Conservation (phyloP, 208 protist species). For the Trypanosomatidae sp. region DNA sequence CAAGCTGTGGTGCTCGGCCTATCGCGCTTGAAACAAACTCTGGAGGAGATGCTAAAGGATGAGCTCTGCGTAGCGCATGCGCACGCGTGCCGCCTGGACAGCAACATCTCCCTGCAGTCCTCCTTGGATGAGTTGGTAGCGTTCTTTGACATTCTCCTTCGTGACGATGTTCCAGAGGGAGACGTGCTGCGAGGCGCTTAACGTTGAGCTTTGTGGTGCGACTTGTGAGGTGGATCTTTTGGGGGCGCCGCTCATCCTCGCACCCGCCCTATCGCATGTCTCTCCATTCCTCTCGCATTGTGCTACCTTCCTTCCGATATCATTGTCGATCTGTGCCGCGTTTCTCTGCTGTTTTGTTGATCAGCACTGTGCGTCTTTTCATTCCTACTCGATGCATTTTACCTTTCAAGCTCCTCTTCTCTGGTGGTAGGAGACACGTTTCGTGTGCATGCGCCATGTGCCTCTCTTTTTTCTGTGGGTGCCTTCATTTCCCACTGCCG, state of each 20-base stretch:
- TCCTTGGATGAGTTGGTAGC: slow-evolving; percentile 46
- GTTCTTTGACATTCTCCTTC: slow-evolving; percentile 62
- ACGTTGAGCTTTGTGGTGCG: background rate
- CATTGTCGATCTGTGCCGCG: background rate
- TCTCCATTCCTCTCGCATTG: background rate
- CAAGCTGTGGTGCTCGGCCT: slow-evolving; percentile 39
- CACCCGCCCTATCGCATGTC: slow-evolving; percentile 19
- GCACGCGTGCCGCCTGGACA: slow-evolving; percentile 62
- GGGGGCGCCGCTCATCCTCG: background rate
- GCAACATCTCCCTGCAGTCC: slow-evolving; percentile 49
- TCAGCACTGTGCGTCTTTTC: background rate
- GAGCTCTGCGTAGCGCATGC: slow-evolving; percentile 48
- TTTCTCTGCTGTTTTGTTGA: background rate
- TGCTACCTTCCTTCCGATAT: background rate
- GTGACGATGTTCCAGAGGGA: background rate
- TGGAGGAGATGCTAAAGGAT: slow-evolving; percentile 46
- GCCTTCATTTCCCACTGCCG: background rate
- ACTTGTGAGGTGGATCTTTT: background rate
- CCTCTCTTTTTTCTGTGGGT: background rate
- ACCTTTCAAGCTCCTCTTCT: background rate
- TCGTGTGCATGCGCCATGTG: background rate
- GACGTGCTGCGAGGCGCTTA: background rate
- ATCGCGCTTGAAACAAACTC: slow-evolving; percentile 29
- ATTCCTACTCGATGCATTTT: background rate
- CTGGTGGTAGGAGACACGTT: too few species aligned